Conservation (phyloP, 2,329 filamentous ascomycete species). For the Chaetomiaceae sp. region DNA sequence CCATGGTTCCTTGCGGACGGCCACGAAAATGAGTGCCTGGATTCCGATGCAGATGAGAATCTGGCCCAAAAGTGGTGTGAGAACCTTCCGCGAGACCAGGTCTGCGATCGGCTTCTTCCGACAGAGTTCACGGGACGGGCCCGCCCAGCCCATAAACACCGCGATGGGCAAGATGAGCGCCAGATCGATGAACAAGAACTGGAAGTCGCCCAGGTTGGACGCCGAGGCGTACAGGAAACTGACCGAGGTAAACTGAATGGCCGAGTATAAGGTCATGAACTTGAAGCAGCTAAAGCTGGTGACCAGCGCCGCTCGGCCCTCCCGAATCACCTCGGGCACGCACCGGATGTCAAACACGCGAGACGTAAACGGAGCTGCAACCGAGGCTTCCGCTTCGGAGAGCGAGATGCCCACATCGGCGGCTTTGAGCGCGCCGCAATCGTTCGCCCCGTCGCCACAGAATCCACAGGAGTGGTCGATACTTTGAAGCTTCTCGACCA, state of each 20-base stretch:
- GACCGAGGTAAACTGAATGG: conserved; percentile 97
- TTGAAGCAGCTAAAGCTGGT: conserved; percentile 99
- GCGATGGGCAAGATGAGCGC: conserved; percentile 90
- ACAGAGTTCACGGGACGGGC: conserved; percentile 70
- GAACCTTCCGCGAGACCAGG: conserved; percentile 85
- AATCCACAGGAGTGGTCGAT: conserved; percentile 95
- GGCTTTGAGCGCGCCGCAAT: conserved; percentile 93
- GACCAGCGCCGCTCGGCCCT: conserved; percentile 91
- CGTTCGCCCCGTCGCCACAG: conserved; percentile 95
- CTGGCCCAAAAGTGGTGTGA: conserved; percentile 84
- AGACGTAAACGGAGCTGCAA: conserved; percentile 96
- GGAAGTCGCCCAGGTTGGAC: conserved; percentile 94
- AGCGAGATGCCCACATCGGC: conserved; percentile 96
- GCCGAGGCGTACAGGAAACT: conserved; percentile 93
- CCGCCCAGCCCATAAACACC: conserved; percentile 98
- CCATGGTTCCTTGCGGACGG: conserved; percentile 75
- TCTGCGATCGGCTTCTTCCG: conserved; percentile 87
- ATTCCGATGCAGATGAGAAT: conserved; percentile 75
- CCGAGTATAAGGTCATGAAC: conserved; percentile 98
- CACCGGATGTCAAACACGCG: conserved; percentile 94
- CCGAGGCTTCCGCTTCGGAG: conserved; percentile 94
- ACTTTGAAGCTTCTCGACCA: conserved; percentile 94
- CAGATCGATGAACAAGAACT: conserved; percentile 95
- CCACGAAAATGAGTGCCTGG: conserved; percentile 69
- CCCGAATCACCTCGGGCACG: conserved; percentile 85